Evolutionary conservation across 371 early-diverging fungal species (phyloP).

Genomic region (Lichtheimia ornata): DNA sequence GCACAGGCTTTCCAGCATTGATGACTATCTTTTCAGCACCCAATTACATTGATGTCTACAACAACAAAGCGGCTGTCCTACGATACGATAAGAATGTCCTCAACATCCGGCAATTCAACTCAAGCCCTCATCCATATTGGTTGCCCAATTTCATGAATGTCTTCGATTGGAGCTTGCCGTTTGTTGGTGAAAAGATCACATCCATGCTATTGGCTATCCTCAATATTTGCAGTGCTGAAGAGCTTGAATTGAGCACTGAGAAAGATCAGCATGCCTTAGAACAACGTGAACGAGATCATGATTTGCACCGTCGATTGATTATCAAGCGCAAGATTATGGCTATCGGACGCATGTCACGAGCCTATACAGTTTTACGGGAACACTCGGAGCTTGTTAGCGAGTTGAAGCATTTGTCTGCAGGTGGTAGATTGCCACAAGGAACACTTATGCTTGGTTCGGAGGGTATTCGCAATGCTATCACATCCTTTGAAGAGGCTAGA

Average conservation of each 20-base stretch:
- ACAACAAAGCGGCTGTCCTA: constrained; percentile 96
- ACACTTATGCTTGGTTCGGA: constrained; percentile 88
- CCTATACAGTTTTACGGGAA: constrained; percentile 85
- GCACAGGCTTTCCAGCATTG: constrained; percentile 93
- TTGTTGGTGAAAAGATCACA: constrained; percentile 97
- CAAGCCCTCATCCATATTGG: constrained; percentile 95
- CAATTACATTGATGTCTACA: constrained; percentile 96
- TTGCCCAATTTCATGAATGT: constrained; percentile 97
- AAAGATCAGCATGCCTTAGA: neutral
- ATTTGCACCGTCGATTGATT: constrained; percentile 67
- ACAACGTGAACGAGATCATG: constrained; percentile 30
- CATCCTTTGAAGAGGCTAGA: constrained; percentile 90
- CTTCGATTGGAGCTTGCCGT: constrained; percentile 97
- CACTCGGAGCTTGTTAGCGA: constrained; percentile 91
- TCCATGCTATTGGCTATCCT: constrained; percentile 94
- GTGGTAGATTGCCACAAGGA: constrained; percentile 79
- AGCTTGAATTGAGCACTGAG: constrained; percentile 45
- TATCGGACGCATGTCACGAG: constrained; percentile 86
- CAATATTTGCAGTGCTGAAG: constrained; percentile 86
- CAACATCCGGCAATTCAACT: constrained; percentile 91
- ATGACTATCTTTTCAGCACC: constrained; percentile 98
- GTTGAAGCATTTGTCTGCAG: constrained; percentile 86
- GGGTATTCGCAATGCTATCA: constrained; percentile 85
- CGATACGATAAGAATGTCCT: constrained; percentile 96
- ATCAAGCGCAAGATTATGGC: constrained; percentile 92